Base-by-base conservation (phyloP, 129 eudicot species). In the Pittosporum tobira region DNA sequence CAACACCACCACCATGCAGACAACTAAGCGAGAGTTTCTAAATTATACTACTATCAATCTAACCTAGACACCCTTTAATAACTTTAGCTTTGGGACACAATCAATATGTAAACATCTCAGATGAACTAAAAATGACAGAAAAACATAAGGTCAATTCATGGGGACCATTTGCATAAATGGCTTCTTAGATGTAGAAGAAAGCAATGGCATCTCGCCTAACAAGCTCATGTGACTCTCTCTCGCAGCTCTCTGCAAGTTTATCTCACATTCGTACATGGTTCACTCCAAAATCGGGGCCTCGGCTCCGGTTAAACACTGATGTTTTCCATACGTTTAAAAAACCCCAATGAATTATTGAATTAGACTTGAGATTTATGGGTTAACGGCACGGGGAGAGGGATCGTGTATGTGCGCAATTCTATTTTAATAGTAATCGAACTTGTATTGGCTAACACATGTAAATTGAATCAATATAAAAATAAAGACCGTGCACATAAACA, bases 1-100 rank as follows among this genome's bases (percentile, higher is more conserved):
- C 76, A 85, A 84, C 72, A 78, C 88, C 81, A 67, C 76, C 76
- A 63, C 65, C 79, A 64, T 71, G 71, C 71, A 75, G 73, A 77
- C 76, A 81, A 77, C 58, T 72, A 49, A 59, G 68, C 70, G 67
- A 63, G 63, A 72, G 59, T 75, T 75, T 69, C 78, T 64, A 71
- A 57, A 53, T 59, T 71, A 40, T 68, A 69, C 79, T 62, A 63
- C 69, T 61, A 59, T 46, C 31, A 12, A 59, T 46, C 31, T 22
- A 15, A 4, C 26, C 19, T 61, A 20, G n/a, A 50, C 53, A 61
- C 55, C 71, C 58, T 63, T 71, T 64, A 34, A 28, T 26, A 37
- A 42, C 71, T 72, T 72, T 50, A 57, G 43, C 43, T 57, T 19
- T 31, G 50, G 34, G 38, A 14, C 34, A 23, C 30, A 20, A 10